A percentile compares a stretch with the other conserved stretches of the same genome.
These are phyloP conservation scores for Anaeramoeba flamelloides DNA, from an alignment of 78 protist species.

Conservation along the genomic window DNA sequence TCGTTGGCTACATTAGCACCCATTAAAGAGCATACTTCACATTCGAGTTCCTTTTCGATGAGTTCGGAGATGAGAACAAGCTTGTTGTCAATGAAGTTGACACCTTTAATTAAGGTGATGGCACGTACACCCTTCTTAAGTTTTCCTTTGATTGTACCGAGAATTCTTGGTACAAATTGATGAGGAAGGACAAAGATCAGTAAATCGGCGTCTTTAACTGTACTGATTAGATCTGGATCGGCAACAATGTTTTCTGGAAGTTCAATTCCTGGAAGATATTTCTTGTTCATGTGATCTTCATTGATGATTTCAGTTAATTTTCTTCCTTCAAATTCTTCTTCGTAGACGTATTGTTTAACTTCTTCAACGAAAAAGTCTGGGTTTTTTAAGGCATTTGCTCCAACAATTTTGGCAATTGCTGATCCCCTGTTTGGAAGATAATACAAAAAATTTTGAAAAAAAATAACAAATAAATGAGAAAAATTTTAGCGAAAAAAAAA, in stretches of 20 bases:
- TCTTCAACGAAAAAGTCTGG: conserved; percentile 13
- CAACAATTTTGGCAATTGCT: conserved; percentile 28
- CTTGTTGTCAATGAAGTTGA: conserved; percentile 13
- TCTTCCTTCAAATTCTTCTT: conserved; percentile 34
- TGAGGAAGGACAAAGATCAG: too few species aligned
- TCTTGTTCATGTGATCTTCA: conserved; percentile 28
- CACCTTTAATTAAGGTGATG: conserved; percentile 42
- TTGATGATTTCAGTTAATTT: conserved; percentile 43
- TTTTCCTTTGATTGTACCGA: too few species aligned
- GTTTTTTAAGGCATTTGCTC: conserved; percentile 11
- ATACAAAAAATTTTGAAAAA: too few species aligned
- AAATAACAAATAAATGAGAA: too few species aligned
- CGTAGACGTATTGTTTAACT: conserved; percentile 20
- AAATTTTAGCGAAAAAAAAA: too few species aligned
- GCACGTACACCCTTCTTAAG: conserved; percentile 18
- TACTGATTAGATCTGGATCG: too few species aligned
- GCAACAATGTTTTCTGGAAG: conserved; percentile 30
- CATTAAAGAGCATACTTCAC: conserved; percentile 21
- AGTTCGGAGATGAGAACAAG: conserved; percentile 24
- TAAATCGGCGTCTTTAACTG: too few species aligned
- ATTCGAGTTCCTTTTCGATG: conserved; percentile 17
- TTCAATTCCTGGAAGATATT: conserved; percentile 39
- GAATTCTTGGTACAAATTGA: too few species aligned
- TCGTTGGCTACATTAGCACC: conserved; percentile 58
- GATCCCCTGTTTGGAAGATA: too few species aligned